A percentile compares a stretch with the other conserved stretches of the same genome.
Evolutionary conservation across 1,284 basidiomycete species (phyloP).

Genomic region (Melampsora abietis-canadensis): DNA sequence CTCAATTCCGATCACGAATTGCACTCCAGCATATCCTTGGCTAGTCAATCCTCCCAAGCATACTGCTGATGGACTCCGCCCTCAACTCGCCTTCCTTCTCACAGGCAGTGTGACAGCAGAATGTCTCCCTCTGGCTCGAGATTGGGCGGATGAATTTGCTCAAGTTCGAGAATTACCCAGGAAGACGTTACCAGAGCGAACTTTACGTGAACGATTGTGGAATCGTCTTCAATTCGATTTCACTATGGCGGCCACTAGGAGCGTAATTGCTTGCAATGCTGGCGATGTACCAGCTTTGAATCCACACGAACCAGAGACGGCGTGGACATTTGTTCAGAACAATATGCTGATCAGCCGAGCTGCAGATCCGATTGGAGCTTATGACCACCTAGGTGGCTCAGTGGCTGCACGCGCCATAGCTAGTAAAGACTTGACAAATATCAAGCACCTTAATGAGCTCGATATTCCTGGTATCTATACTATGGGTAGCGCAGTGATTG

Average conservation of each 20-base stretch:
- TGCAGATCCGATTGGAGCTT: slow-evolving; percentile 60
- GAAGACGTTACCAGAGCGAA: slow-evolving; percentile 57
- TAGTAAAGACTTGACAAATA: slow-evolving; percentile 61
- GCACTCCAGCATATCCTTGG: slow-evolving; percentile 59
- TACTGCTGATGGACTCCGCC: slow-evolving; percentile 58
- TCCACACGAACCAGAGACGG: slow-evolving; percentile 59
- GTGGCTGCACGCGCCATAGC: slow-evolving; percentile 60
- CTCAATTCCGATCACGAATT: slow-evolving; percentile 58
- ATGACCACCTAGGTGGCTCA: slow-evolving; percentile 60
- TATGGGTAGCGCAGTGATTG: slow-evolving; percentile 58
- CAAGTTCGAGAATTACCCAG: slow-evolving; percentile 59
- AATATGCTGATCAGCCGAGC: slow-evolving; percentile 63
- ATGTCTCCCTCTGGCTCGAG: slow-evolving; percentile 58
- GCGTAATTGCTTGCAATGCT: slow-evolving; percentile 57
- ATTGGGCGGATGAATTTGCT: slow-evolving; percentile 64
- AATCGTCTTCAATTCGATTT: slow-evolving; percentile 60
- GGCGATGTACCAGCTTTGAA: slow-evolving; percentile 60
- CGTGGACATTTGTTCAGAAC: slow-evolving; percentile 61
- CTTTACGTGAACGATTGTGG: slow-evolving; percentile 60
- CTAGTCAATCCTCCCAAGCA: slow-evolving; percentile 55
- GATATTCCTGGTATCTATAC: slow-evolving; percentile 52
- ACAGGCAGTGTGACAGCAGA: slow-evolving; percentile 59
- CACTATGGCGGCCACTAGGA: slow-evolving; percentile 58
- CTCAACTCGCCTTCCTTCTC: slow-evolving; percentile 61
- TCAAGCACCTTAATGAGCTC: slow-evolving; percentile 59